phyloP scores from a whole-genome alignment of 2,329 filamentous ascomycete species.

The Xylariaceae sp. region DNA sequence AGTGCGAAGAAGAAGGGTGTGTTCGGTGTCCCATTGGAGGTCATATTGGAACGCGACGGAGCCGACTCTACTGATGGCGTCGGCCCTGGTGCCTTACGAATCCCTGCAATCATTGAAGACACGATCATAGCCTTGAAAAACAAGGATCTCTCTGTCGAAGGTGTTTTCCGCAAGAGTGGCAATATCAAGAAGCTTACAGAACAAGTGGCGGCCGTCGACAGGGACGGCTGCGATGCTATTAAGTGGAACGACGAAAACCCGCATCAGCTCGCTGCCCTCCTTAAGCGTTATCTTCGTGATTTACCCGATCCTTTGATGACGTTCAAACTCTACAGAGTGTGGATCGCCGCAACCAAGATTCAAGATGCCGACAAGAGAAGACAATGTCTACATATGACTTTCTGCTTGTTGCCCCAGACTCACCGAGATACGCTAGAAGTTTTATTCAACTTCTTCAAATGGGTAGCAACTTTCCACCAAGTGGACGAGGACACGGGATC shows the following conservation, averaged over 20 bases:
- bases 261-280: slow-evolving; percentile 84
- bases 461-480: slow-evolving; percentile 95
- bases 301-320: slow-evolving; percentile 93
- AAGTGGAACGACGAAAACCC: slow-evolving; percentile 85
- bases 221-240: slow-evolving; percentile 75
- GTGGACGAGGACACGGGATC: slow-evolving; percentile 95
- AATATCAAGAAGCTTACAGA: slow-evolving; percentile 94
- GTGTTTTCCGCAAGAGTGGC: slow-evolving; percentile 97
- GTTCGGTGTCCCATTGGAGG: slow-evolving; percentile 83
- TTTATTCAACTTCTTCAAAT: slow-evolving; percentile 91
- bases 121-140: slow-evolving; percentile 91
- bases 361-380: slow-evolving; percentile 74
- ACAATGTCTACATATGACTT: slow-evolving; percentile 81
- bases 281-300: slow-evolving; percentile 93
- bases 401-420: slow-evolving; percentile 85
- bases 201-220: slow-evolving; percentile 78
- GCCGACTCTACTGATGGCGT: slow-evolving; percentile 98
- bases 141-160: slow-evolving; percentile 98
- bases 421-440: slow-evolving; percentile 94
- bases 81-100: slow-evolving; percentile 81
- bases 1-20: slow-evolving; percentile 84
- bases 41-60: slow-evolving; percentile 86
- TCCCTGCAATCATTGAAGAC: slow-evolving; percentile 93
- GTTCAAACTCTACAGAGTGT: slow-evolving; percentile 87
- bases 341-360: slow-evolving; percentile 86